Percentiles rank a stretch among this genome's conserved stretches.
Conservation (phyloP, 75 land plant genomes). For the Pinus taeda region DNA sequence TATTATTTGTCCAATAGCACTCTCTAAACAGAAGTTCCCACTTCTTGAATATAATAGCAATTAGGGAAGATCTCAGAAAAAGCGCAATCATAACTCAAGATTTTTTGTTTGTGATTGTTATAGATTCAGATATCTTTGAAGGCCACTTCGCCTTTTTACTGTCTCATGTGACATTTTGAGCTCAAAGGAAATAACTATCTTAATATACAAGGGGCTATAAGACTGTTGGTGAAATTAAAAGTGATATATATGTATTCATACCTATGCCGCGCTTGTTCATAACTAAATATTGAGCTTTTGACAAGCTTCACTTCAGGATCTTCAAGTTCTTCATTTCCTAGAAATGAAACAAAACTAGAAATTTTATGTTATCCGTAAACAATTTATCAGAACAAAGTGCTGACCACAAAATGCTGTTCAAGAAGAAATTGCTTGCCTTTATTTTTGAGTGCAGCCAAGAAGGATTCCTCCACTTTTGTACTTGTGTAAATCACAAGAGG, state of each 20-base stretch:
- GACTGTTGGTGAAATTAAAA: not conserved
- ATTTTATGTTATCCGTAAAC: not conserved
- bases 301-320: constrained; percentile 67
- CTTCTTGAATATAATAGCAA: not conserved
- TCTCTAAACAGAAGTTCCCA: not conserved
- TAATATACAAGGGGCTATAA: not conserved
- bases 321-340: constrained; percentile 49
- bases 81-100: not conserved
- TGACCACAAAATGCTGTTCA: not conserved
- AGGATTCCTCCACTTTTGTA: constrained; percentile 86
- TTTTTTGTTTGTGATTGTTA: not conserved
- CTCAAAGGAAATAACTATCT: not conserved
- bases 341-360: not conserved
- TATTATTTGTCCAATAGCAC: too few relatives aligned
- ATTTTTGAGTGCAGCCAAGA: constrained; percentile 69
- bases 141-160: not conserved
- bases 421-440: constrained; percentile 6
- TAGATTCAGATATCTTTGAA: not conserved
- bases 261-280: constrained; percentile 99
- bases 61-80: not conserved
- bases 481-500: constrained; percentile 83
- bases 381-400: not conserved
- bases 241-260: constrained; percentile 5
- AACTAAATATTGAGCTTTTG: constrained; percentile 92
- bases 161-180: not conserved